Percentiles rank a stretch among this genome's conserved stretches.
Conservation (phyloP, 1,284 basidiomycete genomes). For the Sanghuangporus sanghuang region DNA sequence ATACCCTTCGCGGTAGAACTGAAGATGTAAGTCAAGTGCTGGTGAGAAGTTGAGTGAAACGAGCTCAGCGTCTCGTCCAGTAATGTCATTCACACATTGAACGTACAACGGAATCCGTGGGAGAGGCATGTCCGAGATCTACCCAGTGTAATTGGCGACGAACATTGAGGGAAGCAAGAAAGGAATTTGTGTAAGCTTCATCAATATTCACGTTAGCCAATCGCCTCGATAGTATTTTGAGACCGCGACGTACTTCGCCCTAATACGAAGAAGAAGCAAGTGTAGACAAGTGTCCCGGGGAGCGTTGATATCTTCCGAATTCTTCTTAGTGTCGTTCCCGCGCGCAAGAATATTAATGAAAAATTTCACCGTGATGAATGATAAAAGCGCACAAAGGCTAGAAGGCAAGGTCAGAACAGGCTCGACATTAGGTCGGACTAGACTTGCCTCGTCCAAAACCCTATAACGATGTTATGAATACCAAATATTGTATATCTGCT, state of each 20-base stretch:
- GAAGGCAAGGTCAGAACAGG: not conserved
- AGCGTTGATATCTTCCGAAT: conserved; percentile 38
- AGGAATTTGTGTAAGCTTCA: not conserved
- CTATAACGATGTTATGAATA: not conserved
- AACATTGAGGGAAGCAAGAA: not conserved
- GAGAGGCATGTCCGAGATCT: not conserved
- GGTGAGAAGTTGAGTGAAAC: not conserved
- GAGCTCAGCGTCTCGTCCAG: not conserved
- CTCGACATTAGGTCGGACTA: not conserved
- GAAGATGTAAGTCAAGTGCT: not conserved
- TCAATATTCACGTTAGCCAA: not conserved
- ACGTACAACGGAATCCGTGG: not conserved
- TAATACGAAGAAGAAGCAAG: conserved; percentile 52
- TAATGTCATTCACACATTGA: not conserved
- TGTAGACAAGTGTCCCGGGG: conserved; percentile 48
- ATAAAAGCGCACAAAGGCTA: conserved; percentile 47
- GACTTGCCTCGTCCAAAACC: not conserved
- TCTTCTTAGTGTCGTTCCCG: not conserved
- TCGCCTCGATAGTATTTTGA: not conserved
- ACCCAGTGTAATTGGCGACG: not conserved
- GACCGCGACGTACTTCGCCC: conserved; percentile 38
- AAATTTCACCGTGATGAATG: conserved; percentile 43
- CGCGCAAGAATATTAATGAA: not conserved
- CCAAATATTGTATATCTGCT: not conserved
- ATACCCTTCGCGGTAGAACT: not conserved